Percentiles rank a stretch among this genome's conserved stretches.
Conservation (phyloP, 257 asterid species). For the Solanum boliviense region DNA sequence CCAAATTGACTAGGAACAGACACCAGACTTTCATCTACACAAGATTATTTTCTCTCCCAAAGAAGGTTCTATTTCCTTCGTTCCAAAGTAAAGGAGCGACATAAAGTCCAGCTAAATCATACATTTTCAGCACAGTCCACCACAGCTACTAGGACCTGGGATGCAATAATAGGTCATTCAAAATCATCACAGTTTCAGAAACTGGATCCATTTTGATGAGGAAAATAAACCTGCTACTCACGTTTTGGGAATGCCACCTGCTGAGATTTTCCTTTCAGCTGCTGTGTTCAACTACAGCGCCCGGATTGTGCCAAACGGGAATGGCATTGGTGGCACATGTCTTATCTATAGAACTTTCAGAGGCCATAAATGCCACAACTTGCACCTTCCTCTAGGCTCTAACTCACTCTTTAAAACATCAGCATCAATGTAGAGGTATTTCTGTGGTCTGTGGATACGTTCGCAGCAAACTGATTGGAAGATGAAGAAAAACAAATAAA, state of each 20-base stretch:
- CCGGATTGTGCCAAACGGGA: not conserved
- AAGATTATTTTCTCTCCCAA: not conserved
- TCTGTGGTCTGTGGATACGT: not conserved
- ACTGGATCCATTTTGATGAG: not conserved
- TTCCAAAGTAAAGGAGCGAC: not conserved
- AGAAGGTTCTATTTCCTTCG: not conserved
- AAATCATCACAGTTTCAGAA: not conserved
- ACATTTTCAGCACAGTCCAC: not conserved
- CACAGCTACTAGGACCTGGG: not conserved
- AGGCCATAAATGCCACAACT: not conserved
- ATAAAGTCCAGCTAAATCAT: not conserved
- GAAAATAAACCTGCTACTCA: not conserved
- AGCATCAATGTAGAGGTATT: not conserved
- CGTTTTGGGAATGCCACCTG: not conserved
- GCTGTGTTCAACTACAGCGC: not conserved
- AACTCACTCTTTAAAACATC: not conserved
- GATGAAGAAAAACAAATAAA: not conserved
- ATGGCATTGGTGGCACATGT: not conserved
- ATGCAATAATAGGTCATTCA: not conserved
- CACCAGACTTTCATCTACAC: not conserved
- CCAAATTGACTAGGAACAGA: not conserved
- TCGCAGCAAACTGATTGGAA: not conserved
- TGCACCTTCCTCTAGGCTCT: not conserved
- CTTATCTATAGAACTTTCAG: not conserved
- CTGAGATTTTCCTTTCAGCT: not conserved